Base-by-base conservation (phyloP, 306 rosid genomes). In the Medicago ruthenica region DNA sequence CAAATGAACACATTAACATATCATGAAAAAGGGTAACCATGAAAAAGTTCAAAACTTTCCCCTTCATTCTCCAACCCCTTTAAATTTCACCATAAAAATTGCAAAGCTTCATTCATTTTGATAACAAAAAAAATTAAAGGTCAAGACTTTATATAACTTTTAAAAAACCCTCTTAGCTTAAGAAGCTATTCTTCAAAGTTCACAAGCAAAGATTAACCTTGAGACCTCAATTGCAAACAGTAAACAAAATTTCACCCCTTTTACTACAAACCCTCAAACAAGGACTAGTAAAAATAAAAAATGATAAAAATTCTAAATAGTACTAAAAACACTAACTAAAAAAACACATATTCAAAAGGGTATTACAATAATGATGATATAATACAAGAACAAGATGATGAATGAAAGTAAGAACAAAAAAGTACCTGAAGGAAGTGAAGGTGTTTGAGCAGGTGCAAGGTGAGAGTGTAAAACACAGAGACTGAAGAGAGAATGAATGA, bases 381-480 rank as follows among this genome's bases (percentile, higher is more conserved):
- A 18, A 37, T 0, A 22, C 69, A 4, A 72, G 9, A 65, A 76
- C 40, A 77, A 27, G 47, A 74, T 4, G 0, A 31, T 24, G 31
- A 80, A 81, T 8, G 0, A 64, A 75, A 47, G 67, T 6, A 0
- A 53, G 50, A n/a, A 77, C 0, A 44, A 47, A 67, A 67, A 75
- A 48, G 75, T 65, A 92, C 96, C 96, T 84, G 77, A 50, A 8
- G 63, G 74, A 77, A 74, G 53, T n/a, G 73, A 76, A 39, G 79
- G 22, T 27, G 17, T 10, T 22, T 22, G 20, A 17, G 75, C 37
- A 8, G 68, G 12, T 8, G 71, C 17, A 14, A 77, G 24, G 9
- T 40, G 77, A 37, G 71, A 55, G 67, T 40, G 68, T 9, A 57
- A 8, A 59, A 59, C 11, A 79, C 67, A 24, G 9, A 72, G 5